Evolutionary conservation across 2,329 filamentous ascomycete genomes (phyloP).

Genomic region (Colletotrichum scovillei): DNA sequence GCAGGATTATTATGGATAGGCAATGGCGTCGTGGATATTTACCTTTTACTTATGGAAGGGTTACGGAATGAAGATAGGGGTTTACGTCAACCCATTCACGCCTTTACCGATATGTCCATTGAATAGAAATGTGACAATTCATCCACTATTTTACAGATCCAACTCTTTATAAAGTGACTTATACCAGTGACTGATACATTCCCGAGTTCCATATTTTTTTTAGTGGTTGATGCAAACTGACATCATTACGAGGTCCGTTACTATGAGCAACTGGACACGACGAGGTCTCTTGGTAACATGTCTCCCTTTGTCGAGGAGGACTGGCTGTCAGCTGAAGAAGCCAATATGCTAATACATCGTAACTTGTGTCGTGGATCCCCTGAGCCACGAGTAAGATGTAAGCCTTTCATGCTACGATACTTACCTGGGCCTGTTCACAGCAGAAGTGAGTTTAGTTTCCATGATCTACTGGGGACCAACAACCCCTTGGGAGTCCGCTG

Average conservation of each 20-base stretch:
- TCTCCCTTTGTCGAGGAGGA: not conserved
- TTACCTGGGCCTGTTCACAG: not conserved
- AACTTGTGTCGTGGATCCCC: too few species aligned
- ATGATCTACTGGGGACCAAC: not conserved
- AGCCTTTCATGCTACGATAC: too few species aligned
- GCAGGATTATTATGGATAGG: slow-evolving; percentile 32
- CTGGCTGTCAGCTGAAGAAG: not conserved
- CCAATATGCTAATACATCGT: not conserved
- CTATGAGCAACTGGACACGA: not conserved
- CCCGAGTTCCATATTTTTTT: too few species aligned
- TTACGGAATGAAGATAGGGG: slow-evolving; percentile 31
- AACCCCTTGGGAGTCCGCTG: not conserved
- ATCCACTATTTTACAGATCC: not conserved
- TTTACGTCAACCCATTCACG: slow-evolving; percentile 18
- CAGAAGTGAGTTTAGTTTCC: not conserved
- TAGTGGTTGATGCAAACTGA: too few species aligned
- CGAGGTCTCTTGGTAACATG: not conserved
- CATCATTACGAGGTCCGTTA: not conserved
- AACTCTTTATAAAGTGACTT: not conserved
- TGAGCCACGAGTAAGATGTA: too few species aligned
- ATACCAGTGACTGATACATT: too few species aligned
- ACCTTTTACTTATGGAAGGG: slow-evolving; percentile 22
- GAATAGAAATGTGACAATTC: slow-evolving; percentile 29
- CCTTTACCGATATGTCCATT: slow-evolving; percentile 24
- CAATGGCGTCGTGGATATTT: slow-evolving; percentile 33